Evolutionary conservation across 805 yeast genomes (phyloP), one percentile per base, ranked within the genome.

Genomic region (Ogataea pini): DNA sequence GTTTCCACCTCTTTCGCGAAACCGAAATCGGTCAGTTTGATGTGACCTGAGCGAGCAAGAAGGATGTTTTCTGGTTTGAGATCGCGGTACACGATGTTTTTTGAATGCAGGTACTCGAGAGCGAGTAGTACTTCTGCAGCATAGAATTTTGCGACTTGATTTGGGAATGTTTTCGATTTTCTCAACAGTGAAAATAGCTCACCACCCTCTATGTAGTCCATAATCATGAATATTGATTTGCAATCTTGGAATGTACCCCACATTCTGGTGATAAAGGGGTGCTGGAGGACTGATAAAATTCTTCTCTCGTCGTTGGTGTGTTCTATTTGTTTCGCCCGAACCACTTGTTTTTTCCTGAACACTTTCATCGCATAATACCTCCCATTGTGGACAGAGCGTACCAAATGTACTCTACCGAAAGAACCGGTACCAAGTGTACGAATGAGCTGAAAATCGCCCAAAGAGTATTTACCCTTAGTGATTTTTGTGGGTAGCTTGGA

Each of bases 201-300:
- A 20, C 85, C 85, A 19, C 85, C 85, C 62, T 80, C 85, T 57
- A 80, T 79, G 63, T 79, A 80, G 59, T 80, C 85, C 85, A 80
- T 80, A 31, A 80, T 77, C 84, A 80, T 79, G 53, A 79, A 80
- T 48, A 80, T 64, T 55, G 78, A 78, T 55, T 72, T 72, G 32
- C 79, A 69, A 57, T 80, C 85, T 61, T 79, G 84, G 58, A 76
- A 80, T 5, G 84, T 80, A n/a, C 85, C 85, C 85, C 85, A 80
- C 83, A 80, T 79, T 48, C 84, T 62, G 52, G 78, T 79, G 54
- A 80, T 69, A 52, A 79, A 80, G 6, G 85, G 85, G 57, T 80
- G 85, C 54, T 79, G 80, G 10, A 79, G 80, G 46, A 78, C 67
- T 52, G 75, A 77, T 33, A 80, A 66, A 79, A 80, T 80, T 55